Percentiles rank a stretch among this genome's conserved stretches.
Evolutionary conservation across 1,139 yeast genomes (phyloP).

Genomic region (Sugiyamaella castrensis): DNA sequence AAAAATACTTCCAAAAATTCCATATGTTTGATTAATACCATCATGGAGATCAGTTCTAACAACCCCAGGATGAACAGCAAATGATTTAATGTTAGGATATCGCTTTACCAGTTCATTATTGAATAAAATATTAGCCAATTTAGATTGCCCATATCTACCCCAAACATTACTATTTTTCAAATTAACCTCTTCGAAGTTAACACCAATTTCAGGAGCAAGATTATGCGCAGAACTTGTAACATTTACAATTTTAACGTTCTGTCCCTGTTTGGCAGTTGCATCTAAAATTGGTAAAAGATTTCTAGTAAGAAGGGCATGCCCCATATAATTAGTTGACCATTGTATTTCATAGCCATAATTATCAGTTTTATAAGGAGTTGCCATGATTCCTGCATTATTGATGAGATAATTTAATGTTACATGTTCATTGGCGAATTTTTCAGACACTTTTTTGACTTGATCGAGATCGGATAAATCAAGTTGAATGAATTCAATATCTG

Average conservation of each 20-base stretch:
- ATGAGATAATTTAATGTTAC: conserved; percentile 25
- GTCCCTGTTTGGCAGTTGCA: conserved; percentile 8
- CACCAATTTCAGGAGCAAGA: conserved; percentile 31
- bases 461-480: conserved; percentile 48
- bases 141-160: conserved; percentile 31
- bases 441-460: conserved; percentile 45
- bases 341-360: conserved; percentile 18
- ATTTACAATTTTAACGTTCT: conserved; percentile 56
- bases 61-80: conserved; percentile 13
- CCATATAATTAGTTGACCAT: conserved; percentile 18
- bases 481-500: conserved; percentile 25
- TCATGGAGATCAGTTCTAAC: conserved; percentile 15
- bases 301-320: conserved; percentile 15
- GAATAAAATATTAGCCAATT: conserved; percentile 27
- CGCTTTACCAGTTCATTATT: conserved; percentile 10
- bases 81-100: conserved; percentile 10
- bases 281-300: conserved; percentile 11
- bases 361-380: conserved; percentile 13
- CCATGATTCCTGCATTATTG: conserved; percentile 22
- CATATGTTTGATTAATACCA: conserved; percentile 13
- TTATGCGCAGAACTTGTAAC: conserved; percentile 68
- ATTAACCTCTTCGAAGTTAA: conserved; percentile 19
- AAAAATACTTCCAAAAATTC: conserved; percentile 12
- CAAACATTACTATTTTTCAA: conserved; percentile 16
- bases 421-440: conserved; percentile 33